Base-by-base conservation (phyloP, 331 rosid species). In the Quercus tomentella region DNA sequence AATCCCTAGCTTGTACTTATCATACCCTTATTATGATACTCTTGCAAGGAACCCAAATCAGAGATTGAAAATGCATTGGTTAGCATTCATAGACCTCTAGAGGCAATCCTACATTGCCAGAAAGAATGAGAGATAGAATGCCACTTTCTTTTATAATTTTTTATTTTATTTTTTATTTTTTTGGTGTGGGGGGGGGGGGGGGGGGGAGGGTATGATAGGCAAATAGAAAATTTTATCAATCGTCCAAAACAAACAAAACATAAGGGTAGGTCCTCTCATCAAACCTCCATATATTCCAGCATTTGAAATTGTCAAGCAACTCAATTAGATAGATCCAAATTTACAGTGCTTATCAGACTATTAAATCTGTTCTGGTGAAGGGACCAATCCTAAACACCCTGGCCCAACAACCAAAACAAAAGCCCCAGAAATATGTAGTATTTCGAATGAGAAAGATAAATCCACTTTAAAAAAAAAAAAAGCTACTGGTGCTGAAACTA, bases 291-390 rank as follows among this genome's bases (percentile, higher is more conserved):
- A 33, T n/a, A 20, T 18, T 67, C 9, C 82, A 78, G 62, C 28
- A 78, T 81, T 76, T 63, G 23, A 35, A 82, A 83, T 20, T 23
- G 60, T 67, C 81, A 60, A 56, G 35, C 73, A 22, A 70, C 82
- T 76, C 76, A 78, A 80, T 57, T 80, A 78, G 69, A 82, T 72
- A 65, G 33, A 79, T 26, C 80, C 67, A 79, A 79, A 55, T 84
- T 80, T 87, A 84, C 86, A 84, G 70, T 72, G 63, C 75, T 73
- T 20, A 67, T 33, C 26, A 33, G 14, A 33, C 51, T 67, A 60
- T 6, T 18, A 65, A 65, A 65, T 65, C 45, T 30, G 70, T 65
- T 70, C 72, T 76, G 81, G 66, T 23, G 35, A 49, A 3, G 74
- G 56, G 81, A 77, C 60, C 54, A 73, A 78, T 62, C 66, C 79